Conservation (phyloP, 768 basidiomycete genomes). For the Panaeolus papilionaceus region DNA sequence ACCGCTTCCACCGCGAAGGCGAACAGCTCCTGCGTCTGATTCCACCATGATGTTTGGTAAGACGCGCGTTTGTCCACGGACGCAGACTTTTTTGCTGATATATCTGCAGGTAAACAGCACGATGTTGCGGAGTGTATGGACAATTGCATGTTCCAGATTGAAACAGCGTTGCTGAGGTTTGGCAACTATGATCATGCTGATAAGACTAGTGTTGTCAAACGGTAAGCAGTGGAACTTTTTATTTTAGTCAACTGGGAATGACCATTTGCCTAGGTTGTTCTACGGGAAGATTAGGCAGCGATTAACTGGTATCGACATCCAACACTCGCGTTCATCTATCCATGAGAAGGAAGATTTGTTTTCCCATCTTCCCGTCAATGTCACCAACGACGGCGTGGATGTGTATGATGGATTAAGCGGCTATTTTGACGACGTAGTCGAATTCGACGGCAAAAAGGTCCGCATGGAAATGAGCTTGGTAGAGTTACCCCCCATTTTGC, state of each 20-base stretch:
- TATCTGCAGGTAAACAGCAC: conserved; percentile 84
- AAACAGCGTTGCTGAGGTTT: conserved; percentile 86
- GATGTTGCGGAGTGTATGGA: conserved; percentile 99
- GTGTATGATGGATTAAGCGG: conserved; percentile 92
- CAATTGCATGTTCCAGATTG: conserved; percentile 99
- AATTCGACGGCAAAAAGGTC: conserved; percentile 86
- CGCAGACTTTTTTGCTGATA: conserved; percentile 16
- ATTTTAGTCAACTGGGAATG: conserved; percentile 2
- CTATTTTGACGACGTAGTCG: conserved; percentile 89
- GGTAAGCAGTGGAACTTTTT: conserved; percentile 47
- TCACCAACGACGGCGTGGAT: conserved; percentile 87
- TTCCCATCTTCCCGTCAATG: conserved; percentile 93
- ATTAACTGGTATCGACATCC: conserved; percentile 43
- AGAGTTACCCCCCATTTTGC: conserved; percentile 87
- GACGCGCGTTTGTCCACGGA: conserved; percentile 24
- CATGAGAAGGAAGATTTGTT: conserved; percentile 93
- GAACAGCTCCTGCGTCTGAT: conserved; percentile 56
- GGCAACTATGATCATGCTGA: conserved; percentile 59
- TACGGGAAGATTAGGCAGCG: conserved; percentile 84
- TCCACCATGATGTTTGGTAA: conserved; percentile 92
- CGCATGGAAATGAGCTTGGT: conserved; percentile 88
- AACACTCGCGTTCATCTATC: conserved; percentile 56
- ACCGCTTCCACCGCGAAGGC: conserved; percentile 63
- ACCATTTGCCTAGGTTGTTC: conserved; percentile 55
- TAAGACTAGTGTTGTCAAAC: conserved; percentile 81